Evolutionary conservation across 2,329 filamentous ascomycete species (phyloP), one percentile per base, ranked within the genome.

Genomic region (Aspergillus fischeri): DNA sequence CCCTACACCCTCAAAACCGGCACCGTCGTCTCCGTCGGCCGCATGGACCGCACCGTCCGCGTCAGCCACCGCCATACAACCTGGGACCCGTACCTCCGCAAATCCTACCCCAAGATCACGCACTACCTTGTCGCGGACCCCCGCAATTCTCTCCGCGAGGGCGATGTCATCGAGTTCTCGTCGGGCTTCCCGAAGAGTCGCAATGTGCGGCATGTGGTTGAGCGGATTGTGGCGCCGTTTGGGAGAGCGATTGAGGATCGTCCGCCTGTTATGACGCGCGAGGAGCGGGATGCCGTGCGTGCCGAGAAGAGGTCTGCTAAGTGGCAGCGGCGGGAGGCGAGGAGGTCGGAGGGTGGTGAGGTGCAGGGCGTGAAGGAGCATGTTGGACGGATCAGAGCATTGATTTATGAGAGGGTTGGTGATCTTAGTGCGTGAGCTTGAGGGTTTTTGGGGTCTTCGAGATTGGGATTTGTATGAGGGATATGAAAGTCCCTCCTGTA

Each of bases 121-220:
- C 65, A 62, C 11, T 72, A 67, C 58, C 60, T 73, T 7, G 75
- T 77, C 1, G 65, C 70, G 1, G 75, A 78, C 57, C 75, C 75
- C 11, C 67, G 64, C 54, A 70, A 77, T 62, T 77, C 74, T 7
- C 67, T 77, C 38, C 73, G 75, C 44, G 69, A 75, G 42, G 75
- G 75, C n/a, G 75, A 78, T 53, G 72, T 77, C 52, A 74, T 78
- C 56, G 73, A 77, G 59, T 78, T 77, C 57, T 72, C 73, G 54
- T 75, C 73, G 7, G 75, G 75, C 1, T 69, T 64, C 17, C 72
- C 71, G 2, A 72, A 73, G 63, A 73, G 72, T 54, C 70, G 71
- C 11, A 64, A 63, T 24, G 75, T 78, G 51, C 65, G 67, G 17
- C 75, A 77, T 56, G 74, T 78, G 4, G 75, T 78, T 11, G 74